Evolutionary conservation across 805 yeast genomes (phyloP).

Genomic region (Saccharomycopsis sp.): DNA sequence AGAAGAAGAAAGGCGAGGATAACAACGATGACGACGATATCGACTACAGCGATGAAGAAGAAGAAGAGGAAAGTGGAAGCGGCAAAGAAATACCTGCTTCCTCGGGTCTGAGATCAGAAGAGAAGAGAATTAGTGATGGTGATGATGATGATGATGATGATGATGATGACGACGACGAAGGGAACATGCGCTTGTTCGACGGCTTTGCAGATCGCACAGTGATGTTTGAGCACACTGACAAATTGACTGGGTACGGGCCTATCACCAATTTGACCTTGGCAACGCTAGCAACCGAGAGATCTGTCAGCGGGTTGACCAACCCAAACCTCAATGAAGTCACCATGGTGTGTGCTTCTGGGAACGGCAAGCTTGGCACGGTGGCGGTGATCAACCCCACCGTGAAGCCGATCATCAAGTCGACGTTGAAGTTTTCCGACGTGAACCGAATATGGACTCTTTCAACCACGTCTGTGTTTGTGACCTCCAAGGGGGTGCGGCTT

Average conservation of each 20-base stretch:
- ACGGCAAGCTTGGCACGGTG: slow-evolving; percentile 43
- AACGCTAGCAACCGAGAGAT: slow-evolving; percentile 42
- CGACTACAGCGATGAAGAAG: slow-evolving; percentile 17
- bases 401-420: slow-evolving; percentile 57
- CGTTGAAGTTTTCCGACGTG: slow-evolving; percentile 63
- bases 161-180: neutral
- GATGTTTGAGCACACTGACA: slow-evolving; percentile 43
- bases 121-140: neutral
- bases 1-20: slow-evolving; percentile 6
- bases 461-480: slow-evolving; percentile 21
- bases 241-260: slow-evolving; percentile 62
- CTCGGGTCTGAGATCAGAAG: too few species aligned
- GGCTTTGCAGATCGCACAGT: slow-evolving; percentile 22
- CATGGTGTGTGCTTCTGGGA: slow-evolving; percentile 63
- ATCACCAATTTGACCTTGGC: slow-evolving; percentile 61
- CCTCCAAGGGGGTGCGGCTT: slow-evolving; percentile 25
- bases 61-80: slow-evolving; percentile 10
- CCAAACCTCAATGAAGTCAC: slow-evolving; percentile 62
- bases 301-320: slow-evolving; percentile 53
- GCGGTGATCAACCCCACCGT: slow-evolving; percentile 59
- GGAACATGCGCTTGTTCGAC: neutral
- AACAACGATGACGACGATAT: slow-evolving; percentile 22
- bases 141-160: slow-evolving; percentile 10
- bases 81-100: neutral
- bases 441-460: slow-evolving; percentile 65